phyloP scores from a whole-genome alignment of 2,329 filamentous ascomycete genomes.

The Penicillium sp. region DNA sequence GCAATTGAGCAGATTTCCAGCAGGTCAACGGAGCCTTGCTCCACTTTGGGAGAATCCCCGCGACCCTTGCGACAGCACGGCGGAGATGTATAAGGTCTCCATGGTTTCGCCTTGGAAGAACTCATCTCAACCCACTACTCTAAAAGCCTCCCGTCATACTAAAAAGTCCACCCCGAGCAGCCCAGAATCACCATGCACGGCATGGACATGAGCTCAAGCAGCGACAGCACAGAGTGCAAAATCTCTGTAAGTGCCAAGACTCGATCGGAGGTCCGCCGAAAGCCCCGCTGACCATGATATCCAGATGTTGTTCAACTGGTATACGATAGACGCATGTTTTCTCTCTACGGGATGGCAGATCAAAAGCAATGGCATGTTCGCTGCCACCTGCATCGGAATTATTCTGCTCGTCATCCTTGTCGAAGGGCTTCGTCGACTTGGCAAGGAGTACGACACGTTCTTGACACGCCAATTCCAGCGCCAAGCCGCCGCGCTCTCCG shows the following conservation, averaged over 20 bases:
- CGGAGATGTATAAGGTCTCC: conserved; percentile 9
- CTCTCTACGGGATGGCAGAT: conserved; percentile 25
- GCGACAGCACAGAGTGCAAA: conserved; percentile 23
- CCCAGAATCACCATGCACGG: conserved; percentile 14
- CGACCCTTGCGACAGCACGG: background rate
- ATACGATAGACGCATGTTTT: conserved; percentile 32
- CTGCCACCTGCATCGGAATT: conserved; percentile 21
- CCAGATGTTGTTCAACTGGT: conserved; percentile 37
- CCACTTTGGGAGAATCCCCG: conserved; percentile 7
- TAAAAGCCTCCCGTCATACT: background rate
- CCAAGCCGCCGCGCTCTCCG: conserved; percentile 20
- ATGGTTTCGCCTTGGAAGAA: background rate
- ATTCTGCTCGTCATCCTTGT: conserved; percentile 21
- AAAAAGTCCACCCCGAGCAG: background rate
- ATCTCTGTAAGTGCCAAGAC: conserved; percentile 31
- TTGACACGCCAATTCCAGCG: conserved; percentile 24
- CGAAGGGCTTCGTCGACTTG: conserved; percentile 19
- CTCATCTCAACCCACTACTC: background rate
- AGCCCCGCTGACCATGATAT: background rate
- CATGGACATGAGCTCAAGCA: conserved; percentile 28
- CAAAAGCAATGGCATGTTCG: conserved; percentile 25
- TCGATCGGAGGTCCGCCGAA: background rate
- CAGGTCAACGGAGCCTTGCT: conserved; percentile 1
- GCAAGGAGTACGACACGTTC: conserved; percentile 21
- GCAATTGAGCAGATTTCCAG: conserved; percentile 25